Percentiles rank a stretch among this genome's conserved stretches.
Conservation (phyloP, 345 rosid species). For the Gossypium ekmanianum region DNA sequence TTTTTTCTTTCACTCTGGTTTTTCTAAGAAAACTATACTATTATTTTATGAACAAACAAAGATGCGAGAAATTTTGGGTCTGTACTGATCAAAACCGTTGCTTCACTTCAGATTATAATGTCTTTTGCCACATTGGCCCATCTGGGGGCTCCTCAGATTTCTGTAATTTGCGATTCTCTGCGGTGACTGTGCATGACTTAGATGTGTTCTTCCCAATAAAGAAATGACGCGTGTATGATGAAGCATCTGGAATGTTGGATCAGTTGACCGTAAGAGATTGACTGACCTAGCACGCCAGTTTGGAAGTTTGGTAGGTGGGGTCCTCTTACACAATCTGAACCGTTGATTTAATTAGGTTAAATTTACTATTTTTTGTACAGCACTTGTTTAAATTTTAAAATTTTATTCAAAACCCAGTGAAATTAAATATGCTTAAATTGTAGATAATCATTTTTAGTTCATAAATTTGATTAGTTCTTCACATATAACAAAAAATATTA, state of each 20-base stretch:
- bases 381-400: too few species aligned
- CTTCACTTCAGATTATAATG: not conserved
- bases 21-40: not conserved
- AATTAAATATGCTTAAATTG: too few species aligned
- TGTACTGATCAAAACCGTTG: not conserved
- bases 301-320: slow-evolving; percentile 8
- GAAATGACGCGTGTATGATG: not conserved
- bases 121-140: not conserved
- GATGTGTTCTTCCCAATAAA: not conserved
- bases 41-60: not conserved
- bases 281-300: not conserved
- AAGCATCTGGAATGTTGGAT: not conserved
- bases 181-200: not conserved
- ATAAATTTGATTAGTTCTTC: too few species aligned
- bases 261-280: not conserved
- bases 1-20: not conserved
- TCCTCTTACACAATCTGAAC: not conserved
- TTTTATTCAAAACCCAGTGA: too few species aligned
- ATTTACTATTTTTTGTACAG: too few species aligned
- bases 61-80: not conserved
- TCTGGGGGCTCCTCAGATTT: not conserved
- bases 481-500: too few species aligned
- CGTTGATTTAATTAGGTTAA: not conserved
- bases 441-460: too few species aligned
- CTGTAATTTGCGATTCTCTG: not conserved